These are phyloP conservation scores for Talaromyces sp. DNA, from an alignment of 2,329 filamentous ascomycete genomes.

Conservation along the genomic window DNA sequence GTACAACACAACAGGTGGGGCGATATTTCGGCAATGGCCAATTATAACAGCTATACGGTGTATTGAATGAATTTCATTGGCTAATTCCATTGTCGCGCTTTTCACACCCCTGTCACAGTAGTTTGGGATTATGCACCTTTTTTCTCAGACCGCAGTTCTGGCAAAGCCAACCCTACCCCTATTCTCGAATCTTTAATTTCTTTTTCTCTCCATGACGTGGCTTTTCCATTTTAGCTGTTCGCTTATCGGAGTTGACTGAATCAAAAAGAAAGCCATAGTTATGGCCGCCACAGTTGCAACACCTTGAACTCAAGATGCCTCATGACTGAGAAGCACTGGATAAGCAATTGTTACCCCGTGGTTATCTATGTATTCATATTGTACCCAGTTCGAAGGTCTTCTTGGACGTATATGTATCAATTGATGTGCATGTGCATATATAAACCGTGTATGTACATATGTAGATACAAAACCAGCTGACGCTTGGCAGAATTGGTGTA, in stretches of 20 bases:
- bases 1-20: background rate
- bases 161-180: background rate
- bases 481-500: background rate
- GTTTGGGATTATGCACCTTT: background rate
- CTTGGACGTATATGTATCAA: no score
- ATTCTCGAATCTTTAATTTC: background rate
- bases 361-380: no score
- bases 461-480: no score
- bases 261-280: no score
- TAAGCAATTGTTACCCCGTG: no score
- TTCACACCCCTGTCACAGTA: background rate
- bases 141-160: background rate
- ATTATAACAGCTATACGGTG: background rate
- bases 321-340: no score
- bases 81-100: conserved; percentile 14
- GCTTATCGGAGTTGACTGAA: background rate
- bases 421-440: no score
- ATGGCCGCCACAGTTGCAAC: no score
- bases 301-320: no score
- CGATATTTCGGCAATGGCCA: background rate
- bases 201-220: background rate
- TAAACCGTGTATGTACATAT: no score
- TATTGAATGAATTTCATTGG: background rate
- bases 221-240: background rate
- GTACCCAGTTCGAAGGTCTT: no score